These are phyloP conservation scores for Dichomitus squalens DNA, from an alignment of 1,284 basidiomycete genomes.

Conservation along the genomic window DNA sequence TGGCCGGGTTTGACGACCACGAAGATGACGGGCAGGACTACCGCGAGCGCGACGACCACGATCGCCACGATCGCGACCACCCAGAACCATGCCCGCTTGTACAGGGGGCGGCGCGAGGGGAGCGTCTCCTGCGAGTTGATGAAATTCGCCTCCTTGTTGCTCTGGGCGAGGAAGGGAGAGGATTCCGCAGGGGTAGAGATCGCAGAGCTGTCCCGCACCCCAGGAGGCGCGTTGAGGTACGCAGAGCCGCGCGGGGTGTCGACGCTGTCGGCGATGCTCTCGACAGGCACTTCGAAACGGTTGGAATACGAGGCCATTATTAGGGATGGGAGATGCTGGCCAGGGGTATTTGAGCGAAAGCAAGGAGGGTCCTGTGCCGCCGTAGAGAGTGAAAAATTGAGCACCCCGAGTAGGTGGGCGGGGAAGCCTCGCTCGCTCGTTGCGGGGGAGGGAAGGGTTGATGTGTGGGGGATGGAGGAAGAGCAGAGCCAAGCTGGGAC, in stretches of 20 bases:
- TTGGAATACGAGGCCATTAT: not conserved
- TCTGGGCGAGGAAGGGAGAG: conserved; percentile 10
- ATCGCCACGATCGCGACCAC: conserved; percentile 13
- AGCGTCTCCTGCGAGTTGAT: not conserved
- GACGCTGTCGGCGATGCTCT: conserved; percentile 7
- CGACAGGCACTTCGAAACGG: not conserved
- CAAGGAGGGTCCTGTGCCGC: not conserved
- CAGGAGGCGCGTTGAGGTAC: conserved; percentile 8
- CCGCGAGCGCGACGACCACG: conserved; percentile 36
- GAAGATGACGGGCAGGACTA: conserved; percentile 47
- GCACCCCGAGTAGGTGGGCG: not conserved
- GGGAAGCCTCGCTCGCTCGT: not conserved
- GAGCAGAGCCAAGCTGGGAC: not conserved
- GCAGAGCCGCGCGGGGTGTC: conserved; percentile 14
- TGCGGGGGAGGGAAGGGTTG: not conserved
- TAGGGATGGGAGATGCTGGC: not conserved
- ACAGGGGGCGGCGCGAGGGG: conserved; percentile 11
- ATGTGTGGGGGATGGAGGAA: not conserved
- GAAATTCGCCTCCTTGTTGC: conserved; percentile 8
- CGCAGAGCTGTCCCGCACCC: conserved; percentile 3
- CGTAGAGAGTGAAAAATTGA: not conserved
- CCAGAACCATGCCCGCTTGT: conserved; percentile 29
- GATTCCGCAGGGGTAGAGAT: conserved; percentile 12
- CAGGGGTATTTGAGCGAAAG: not conserved
- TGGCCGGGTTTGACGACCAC: conserved; percentile 39